These are phyloP conservation scores for Geoglossum glabrum DNA, from an alignment of 495 filamentous ascomycete species.

Conservation along the genomic window DNA sequence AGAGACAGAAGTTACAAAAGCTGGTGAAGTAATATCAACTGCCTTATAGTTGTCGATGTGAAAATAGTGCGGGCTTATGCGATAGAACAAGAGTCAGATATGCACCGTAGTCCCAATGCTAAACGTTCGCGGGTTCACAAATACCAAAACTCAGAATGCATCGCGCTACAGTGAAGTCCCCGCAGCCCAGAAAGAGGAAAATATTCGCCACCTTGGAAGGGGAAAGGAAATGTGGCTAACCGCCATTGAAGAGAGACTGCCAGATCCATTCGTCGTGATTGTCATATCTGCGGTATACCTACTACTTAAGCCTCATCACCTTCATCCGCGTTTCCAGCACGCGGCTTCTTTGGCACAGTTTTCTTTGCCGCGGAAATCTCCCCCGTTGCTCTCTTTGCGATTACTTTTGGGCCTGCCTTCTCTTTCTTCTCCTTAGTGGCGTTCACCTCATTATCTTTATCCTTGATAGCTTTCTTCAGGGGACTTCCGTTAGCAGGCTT, in stretches of 20 bases:
- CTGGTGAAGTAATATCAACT: neutral
- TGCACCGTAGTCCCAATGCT: conserved; percentile 2
- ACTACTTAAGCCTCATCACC: neutral
- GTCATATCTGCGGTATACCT: neutral
- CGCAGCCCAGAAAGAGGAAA: neutral
- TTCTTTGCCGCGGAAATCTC: neutral
- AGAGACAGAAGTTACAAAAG: neutral
- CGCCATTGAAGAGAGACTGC: neutral
- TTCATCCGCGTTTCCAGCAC: neutral
- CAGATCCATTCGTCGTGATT: neutral
- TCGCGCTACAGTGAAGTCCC: neutral
- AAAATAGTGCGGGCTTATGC: neutral
- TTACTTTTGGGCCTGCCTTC: neutral
- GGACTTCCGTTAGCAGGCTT: neutral
- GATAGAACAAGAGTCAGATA: neutral
- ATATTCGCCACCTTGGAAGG: neutral
- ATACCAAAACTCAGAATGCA: neutral
- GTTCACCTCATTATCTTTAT: neutral
- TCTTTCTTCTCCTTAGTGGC: neutral
- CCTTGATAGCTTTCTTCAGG: neutral
- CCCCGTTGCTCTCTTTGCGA: neutral
- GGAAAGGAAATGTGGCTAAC: neutral
- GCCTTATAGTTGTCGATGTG: neutral
- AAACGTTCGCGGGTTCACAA: neutral
- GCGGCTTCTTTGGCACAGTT: neutral